Evolutionary conservation across 2,329 filamentous ascomycete species (phyloP), one percentile per base, ranked within the genome.

Genomic region (Seiridium unicorne): DNA sequence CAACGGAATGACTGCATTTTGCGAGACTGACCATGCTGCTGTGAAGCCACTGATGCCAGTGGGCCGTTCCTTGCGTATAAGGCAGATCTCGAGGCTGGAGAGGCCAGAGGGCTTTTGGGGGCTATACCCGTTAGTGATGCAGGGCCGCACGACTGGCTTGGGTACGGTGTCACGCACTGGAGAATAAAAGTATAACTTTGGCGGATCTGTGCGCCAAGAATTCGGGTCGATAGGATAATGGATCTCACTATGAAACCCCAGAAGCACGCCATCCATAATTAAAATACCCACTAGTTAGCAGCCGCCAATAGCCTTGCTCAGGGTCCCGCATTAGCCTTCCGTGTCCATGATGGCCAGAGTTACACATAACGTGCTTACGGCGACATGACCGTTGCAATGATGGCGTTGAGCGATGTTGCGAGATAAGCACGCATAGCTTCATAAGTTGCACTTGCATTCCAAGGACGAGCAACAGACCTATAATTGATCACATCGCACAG

Each of bases 181-280:
- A 49, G 36, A 38, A 51, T 26, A 38, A 38, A 51, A 38, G 32
- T 53, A 53, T 53, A 53, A 31, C 38, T 53, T 53, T 53, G 32
- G 13, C 32, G 7, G 11, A 35, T 38, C 34, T 53, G 49, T 53
- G 49, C 49, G 49, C 49, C 49, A 53, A 38, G 34, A 53, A 38
- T 38, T 53, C 34, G 32, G 49, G 38, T 38, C 32, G 34, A 35
- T 35, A 35, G 13, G 11, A 26, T 10, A n/a, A n/a, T 7, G 38
- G 13, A 1, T 8, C 13, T 13, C 38, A 42, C 38, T 42, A 42
- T 13, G 38, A 42, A 42, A 42, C 13, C 7, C 13, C 10, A 9
- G 38, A 36, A 53, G 49, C 49, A 53, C 49, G 49, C 49, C 31
- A 53, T 53, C 34, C 49, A 38, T 35, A 53, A 53, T 38, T n/a